Evolutionary conservation across 257 asterid species (phyloP).

Genomic region (Misopates orontium): DNA sequence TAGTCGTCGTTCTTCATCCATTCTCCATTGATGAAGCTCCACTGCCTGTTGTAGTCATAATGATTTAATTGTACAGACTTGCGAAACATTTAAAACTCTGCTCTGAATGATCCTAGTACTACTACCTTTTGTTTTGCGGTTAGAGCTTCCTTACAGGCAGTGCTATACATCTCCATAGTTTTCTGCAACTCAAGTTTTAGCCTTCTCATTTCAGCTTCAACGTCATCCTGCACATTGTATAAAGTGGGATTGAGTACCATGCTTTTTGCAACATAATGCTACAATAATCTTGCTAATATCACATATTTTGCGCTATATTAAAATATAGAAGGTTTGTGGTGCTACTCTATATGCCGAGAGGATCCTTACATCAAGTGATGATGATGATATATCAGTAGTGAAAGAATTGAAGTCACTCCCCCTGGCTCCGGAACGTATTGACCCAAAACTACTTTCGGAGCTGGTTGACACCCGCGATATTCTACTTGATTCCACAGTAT

Average conservation of each 20-base stretch:
- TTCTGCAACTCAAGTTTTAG: conserved; percentile 77
- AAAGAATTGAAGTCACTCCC: conserved; percentile 48
- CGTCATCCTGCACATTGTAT: conserved; percentile 61
- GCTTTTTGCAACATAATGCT: neutral
- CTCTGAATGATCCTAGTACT: too few relatives aligned
- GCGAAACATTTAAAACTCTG: neutral
- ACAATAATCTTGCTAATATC: too few relatives aligned
- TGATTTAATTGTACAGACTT: neutral
- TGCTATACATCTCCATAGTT: conserved; percentile 86
- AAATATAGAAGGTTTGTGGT: too few relatives aligned
- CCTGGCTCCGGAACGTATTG: conserved; percentile 41
- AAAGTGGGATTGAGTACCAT: conserved; percentile 6
- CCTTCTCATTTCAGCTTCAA: conserved; percentile 92
- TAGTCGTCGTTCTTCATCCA: conserved; percentile 70
- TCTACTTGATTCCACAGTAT: conserved; percentile 42
- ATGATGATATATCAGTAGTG: conserved; percentile 50
- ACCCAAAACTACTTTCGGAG: conserved; percentile 60
- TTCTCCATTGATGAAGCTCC: conserved; percentile 79
- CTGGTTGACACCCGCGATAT: conserved; percentile 56
- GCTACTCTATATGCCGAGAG: too few relatives aligned
- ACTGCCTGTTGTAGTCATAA: conserved; percentile 44
- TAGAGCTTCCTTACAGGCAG: conserved; percentile 88
- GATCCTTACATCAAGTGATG: conserved; percentile 67
- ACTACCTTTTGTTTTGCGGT: conserved; percentile 80
- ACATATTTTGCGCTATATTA: too few relatives aligned